Percentiles rank a stretch among this genome's conserved stretches.
Evolutionary conservation across 2,329 filamentous ascomycete species (phyloP).

Genomic region (Coniochaeta sp.): DNA sequence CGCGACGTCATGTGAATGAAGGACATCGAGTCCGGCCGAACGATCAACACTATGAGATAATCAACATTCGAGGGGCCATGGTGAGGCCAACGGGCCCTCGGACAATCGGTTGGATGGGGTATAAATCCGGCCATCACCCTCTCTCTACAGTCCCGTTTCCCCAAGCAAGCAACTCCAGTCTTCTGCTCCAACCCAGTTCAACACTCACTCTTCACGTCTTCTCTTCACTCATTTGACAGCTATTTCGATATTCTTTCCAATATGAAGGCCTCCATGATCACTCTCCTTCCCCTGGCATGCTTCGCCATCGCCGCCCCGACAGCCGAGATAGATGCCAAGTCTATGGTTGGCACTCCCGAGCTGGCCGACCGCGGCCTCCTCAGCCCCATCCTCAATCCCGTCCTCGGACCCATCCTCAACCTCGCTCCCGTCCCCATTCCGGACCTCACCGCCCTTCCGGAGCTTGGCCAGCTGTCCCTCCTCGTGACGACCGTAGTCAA

Average conservation of each 20-base stretch:
- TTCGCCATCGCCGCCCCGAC: background rate
- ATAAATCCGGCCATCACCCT: background rate
- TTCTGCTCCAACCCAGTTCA: background rate
- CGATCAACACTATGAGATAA: background rate
- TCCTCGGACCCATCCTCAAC: background rate
- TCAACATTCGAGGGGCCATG: background rate
- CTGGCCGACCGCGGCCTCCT: background rate
- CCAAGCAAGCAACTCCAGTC: background rate
- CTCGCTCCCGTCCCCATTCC: too few species aligned
- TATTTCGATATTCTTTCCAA: background rate
- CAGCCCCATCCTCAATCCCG: background rate
- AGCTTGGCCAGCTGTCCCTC: background rate
- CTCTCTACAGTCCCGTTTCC: background rate
- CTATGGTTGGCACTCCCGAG: background rate
- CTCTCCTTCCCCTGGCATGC: background rate
- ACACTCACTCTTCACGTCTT: background rate
- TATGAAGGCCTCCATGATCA: slow-evolving; percentile 1
- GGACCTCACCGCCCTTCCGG: background rate
- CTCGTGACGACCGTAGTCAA: background rate
- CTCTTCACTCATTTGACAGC: background rate
- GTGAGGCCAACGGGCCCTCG: background rate
- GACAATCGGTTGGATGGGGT: background rate
- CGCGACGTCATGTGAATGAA: background rate
- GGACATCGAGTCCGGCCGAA: background rate
- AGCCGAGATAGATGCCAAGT: background rate